phyloP scores from a whole-genome alignment of 169 alveolate genomes.

The Plasmodium chabaudi region DNA sequence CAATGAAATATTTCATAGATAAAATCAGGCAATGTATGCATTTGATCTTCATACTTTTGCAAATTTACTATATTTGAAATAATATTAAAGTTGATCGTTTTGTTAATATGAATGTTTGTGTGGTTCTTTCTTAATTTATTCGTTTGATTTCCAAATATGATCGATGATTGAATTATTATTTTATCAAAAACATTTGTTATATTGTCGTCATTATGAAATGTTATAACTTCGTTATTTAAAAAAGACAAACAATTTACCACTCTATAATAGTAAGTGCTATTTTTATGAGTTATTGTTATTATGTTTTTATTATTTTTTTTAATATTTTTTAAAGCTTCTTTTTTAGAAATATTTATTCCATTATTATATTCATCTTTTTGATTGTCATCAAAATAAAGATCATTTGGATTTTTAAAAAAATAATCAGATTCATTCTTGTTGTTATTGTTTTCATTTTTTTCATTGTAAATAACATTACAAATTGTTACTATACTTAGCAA shows the following conservation, averaged over 20 bases:
- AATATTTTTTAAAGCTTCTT: background rate
- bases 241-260: conserved; percentile 33
- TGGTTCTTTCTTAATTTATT: background rate
- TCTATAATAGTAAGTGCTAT: conserved; percentile 22
- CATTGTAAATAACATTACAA: background rate
- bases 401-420: conserved; percentile 2
- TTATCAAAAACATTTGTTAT: conserved; percentile 56
- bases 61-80: conserved; percentile 64
- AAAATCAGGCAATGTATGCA: conserved; percentile 25
- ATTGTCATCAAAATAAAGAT: conserved; percentile 14
- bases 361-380: background rate
- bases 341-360: conserved; percentile 5
- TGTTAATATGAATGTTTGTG: background rate
- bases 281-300: conserved; percentile 7
- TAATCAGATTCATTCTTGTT: conserved; percentile 6
- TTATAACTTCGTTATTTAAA: conserved; percentile 38
- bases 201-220: conserved; percentile 16
- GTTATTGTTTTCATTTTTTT: background rate
- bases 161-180: conserved; percentile 40
- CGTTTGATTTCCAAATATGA: conserved; percentile 7
- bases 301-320: conserved; percentile 7
- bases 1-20: conserved; percentile 29
- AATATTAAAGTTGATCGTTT: conserved; percentile 25
- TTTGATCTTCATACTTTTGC: conserved; percentile 43
- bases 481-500: conserved; percentile 40